These are phyloP conservation scores for Trichoderma hamatum DNA, from an alignment of 2,329 filamentous ascomycete species.

Conservation along the genomic window DNA sequence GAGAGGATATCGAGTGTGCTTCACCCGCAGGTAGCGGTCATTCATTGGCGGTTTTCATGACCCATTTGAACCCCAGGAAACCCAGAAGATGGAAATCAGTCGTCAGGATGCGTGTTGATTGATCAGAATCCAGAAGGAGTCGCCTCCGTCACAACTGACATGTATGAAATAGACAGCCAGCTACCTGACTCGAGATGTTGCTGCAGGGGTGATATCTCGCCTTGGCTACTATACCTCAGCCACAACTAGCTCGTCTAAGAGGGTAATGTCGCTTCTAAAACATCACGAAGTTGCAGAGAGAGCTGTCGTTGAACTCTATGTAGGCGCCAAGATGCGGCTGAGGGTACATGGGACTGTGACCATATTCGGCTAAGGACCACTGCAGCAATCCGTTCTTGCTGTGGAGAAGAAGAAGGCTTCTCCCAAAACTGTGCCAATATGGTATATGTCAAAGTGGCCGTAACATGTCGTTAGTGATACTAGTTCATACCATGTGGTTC, in stretches of 20 bases:
- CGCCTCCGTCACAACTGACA: not conserved
- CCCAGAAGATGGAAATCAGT: not conserved
- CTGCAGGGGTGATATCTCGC: not conserved
- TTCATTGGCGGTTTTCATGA: not conserved
- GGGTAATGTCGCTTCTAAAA: not conserved
- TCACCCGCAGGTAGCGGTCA: not conserved
- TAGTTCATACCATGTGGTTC: not conserved
- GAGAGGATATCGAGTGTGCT: not conserved
- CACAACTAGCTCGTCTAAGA: not conserved
- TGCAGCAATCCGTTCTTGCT: not conserved
- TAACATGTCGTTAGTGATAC: not conserved
- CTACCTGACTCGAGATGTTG: not conserved
- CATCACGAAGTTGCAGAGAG: too few relatives aligned
- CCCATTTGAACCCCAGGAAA: not conserved
- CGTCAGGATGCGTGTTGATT: not conserved
- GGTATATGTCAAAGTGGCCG: not conserved
- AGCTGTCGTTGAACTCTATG: not conserved
- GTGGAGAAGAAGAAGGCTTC: not conserved
- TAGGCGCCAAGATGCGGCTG: not conserved
- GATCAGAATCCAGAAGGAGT: not conserved
- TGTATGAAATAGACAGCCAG: not conserved
- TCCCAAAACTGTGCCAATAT: not conserved
- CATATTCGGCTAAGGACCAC: not conserved
- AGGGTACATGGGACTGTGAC: not conserved
- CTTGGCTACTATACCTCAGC: not conserved